These are phyloP conservation scores for Globisporangium viniferum DNA, from an alignment of 352 stramenopile genomes.

Conservation along the genomic window DNA sequence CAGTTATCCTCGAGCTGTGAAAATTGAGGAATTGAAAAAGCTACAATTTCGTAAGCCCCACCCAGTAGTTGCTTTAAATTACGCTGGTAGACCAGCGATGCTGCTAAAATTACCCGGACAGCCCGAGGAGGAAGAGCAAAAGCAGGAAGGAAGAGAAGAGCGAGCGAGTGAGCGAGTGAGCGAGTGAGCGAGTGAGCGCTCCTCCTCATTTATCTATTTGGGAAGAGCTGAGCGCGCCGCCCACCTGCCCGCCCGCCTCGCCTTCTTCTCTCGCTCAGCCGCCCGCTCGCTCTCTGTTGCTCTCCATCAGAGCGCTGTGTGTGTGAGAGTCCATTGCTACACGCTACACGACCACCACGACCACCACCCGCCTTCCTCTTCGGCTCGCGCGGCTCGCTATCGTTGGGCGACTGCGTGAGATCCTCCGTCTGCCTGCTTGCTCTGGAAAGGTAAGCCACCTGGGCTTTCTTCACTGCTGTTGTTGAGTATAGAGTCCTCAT, in stretches of 20 bases:
- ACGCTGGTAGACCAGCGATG: too few species aligned
- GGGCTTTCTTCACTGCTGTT: neutral
- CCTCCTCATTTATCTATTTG: constrained; percentile 10
- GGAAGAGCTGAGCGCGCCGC: neutral
- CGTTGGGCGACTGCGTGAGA: neutral
- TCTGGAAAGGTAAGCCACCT: neutral
- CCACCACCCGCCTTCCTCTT: neutral
- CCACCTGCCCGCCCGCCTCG: neutral
- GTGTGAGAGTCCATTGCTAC: neutral
- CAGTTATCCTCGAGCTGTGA: neutral
- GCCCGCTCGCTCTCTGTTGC: neutral
- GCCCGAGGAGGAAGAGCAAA: neutral
- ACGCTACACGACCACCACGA: neutral
- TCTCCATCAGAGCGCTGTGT: neutral
- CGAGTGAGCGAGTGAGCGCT: neutral
- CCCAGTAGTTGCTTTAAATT: neutral
- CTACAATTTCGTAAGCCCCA: neutral
- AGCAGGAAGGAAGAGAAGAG: neutral
- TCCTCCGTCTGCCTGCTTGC: neutral
- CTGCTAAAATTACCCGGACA: neutral
- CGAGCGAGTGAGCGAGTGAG: neutral
- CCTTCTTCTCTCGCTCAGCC: neutral
- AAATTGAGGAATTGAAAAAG: neutral
- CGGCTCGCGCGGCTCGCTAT: neutral
- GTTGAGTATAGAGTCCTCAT: neutral